Base-by-base conservation (phyloP, 768 basidiomycete genomes). In the Hypsizygus marmoreus region DNA sequence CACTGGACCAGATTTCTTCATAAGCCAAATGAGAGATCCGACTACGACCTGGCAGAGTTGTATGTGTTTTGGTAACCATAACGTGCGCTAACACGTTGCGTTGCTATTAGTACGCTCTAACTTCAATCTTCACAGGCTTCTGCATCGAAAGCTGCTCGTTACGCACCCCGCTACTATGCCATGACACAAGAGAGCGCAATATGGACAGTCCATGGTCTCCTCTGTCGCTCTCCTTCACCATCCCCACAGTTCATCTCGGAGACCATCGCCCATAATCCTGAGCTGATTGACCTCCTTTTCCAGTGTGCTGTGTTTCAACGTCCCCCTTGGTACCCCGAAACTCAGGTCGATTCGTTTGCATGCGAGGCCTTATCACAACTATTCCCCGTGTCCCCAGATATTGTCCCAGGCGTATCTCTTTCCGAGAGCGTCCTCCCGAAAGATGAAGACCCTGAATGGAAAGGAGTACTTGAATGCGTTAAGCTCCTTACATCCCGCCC, bases 11-110 rank as follows among this genome's bases (percentile, higher is more conserved):
- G 53, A 59, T n/a, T 38, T 51, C 7, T 57, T 45, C 43, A 39
- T 49, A 14, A 41, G 55, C 4, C 49, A 62, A 34, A 34, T 65
- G 14, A 34, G 40, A 4, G 39, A 56, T 29, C 55, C 54, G 6
- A 30, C 20, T 4, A 61, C 57, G 6, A 66, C 56, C 40, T 59
- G 63, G 55, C 68, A 67, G 54, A 63, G 50, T n/a, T 40, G 19
- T 12, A 43, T 45, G 37, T 37, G 45, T 30, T 53, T 51, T 38
- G 43, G 43, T 14, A 46, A 40, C 12, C 50, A 51, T 20, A 23
- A 36, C 7, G 58, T 55, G 28, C 16, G 40, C 17, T 17, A 10
- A 4, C 43, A 16, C 6, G 1, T 10, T 19, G 12, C 12, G 34
- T 13, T 17, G 4, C 6, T 10, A 10, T 33, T 17, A 20, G 38